These are phyloP conservation scores for Fusarium mangiferae DNA, from an alignment of 2,329 filamentous ascomycete genomes.

Conservation along the genomic window DNA sequence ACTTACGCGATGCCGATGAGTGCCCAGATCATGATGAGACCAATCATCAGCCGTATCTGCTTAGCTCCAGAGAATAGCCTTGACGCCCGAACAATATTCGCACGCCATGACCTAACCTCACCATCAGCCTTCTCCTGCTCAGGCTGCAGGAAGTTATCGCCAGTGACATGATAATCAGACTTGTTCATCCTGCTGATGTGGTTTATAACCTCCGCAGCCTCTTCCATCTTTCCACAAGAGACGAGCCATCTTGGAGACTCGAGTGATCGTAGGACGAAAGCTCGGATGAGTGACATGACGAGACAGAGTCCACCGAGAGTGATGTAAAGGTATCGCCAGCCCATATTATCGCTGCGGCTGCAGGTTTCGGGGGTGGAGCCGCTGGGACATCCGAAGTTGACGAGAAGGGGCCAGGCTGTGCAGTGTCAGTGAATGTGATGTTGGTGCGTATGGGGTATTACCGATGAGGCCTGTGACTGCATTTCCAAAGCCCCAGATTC, in stretches of 20 bases:
- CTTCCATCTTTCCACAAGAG: background rate
- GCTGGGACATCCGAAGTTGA: background rate
- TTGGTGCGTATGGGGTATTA: accelerated
- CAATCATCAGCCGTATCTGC: background rate
- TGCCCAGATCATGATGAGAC: background rate
- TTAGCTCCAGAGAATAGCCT: background rate
- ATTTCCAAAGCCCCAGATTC: background rate
- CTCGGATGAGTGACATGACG: background rate
- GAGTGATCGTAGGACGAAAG: background rate
- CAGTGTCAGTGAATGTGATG: background rate
- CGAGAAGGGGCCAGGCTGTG: background rate
- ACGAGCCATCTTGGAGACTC: background rate
- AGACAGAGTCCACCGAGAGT: background rate
- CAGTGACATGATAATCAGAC: background rate
- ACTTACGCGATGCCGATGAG: background rate
- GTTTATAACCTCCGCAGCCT: background rate
- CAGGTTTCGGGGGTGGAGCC: background rate
- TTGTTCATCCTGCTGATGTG: background rate
- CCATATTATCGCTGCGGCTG: background rate
- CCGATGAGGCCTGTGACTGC: background rate
- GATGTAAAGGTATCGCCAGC: background rate
- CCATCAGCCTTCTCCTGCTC: background rate
- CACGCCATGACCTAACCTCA: background rate
- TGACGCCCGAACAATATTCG: background rate
- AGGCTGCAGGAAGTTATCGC: background rate